Base-by-base conservation (phyloP, 495 filamentous ascomycete genomes). In the Aspergillus sclerotioniger region DNA sequence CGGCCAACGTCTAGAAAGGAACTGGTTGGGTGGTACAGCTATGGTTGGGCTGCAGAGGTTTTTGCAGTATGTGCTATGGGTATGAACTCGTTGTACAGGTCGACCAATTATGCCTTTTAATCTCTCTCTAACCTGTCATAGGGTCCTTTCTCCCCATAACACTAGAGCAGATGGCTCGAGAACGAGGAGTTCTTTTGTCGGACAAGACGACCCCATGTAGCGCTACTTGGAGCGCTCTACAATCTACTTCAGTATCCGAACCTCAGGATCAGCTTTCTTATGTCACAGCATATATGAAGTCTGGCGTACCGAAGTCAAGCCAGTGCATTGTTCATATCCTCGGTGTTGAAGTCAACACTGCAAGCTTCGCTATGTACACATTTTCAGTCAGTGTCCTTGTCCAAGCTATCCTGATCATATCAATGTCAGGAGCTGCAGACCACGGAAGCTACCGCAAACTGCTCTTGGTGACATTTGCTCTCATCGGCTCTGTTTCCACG, bases 311-410 rank as follows among this genome's bases (percentile, higher is more conserved):
- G 43, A 68, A 74, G 33, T 54, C 66, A n/a, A 82, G 82, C 28
- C 91, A 95, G 66, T 98, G 94, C 64, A 77, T 98, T 51, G 82
- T 98, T 63, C 83, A 86, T 56, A 72, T 98, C 8, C 72, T 96
- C 45, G 94, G 94, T 6, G 71, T 84, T 53, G 88, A 96, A 62
- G 86, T 98, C 67, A 97, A 96, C 73, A 96, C 94, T 9, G 92
- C 94, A 16, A 95, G 90, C 74, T 97, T 97, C 71, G 94, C 95
- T 57, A 92, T 98, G 89, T 98, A 98, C 75, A 96, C 90, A 5
- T 98, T 98, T 72, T 95, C 91, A 48, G 71, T 96, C 57, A 94
- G 90, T 72, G 94, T 98, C 2, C 68, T 96, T 8, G 66, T 96
- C 32, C 94, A 98, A 72, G 86, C 92, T 8, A 71, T 97, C 19